Conservation (phyloP, 2,329 filamentous ascomycete species). For the Gliomastix tumulicola region DNA sequence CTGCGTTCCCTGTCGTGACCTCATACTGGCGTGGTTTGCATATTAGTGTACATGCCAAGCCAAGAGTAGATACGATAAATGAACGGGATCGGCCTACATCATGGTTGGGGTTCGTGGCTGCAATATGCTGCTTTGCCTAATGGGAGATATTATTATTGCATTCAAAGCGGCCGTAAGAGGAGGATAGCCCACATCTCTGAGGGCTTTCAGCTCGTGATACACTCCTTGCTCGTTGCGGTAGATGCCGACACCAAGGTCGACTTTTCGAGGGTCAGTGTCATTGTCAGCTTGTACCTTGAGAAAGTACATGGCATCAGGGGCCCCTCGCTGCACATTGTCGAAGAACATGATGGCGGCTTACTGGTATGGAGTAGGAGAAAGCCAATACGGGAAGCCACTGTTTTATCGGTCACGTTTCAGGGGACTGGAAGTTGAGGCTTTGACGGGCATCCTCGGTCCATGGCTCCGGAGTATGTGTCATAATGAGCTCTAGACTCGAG, state of each 20-base stretch:
- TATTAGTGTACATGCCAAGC: too few relatives aligned
- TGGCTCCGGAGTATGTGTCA: too few relatives aligned
- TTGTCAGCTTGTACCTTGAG: slow-evolving; percentile 21
- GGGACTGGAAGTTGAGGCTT: too few relatives aligned
- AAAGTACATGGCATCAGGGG: slow-evolving; percentile 20
- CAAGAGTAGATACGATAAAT: too few relatives aligned
- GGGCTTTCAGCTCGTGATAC: slow-evolving; percentile 19
- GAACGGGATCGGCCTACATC: slow-evolving; percentile 12
- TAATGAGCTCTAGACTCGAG: too few relatives aligned
- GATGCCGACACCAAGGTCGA: slow-evolving; percentile 27
- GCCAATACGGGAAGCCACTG: too few relatives aligned
- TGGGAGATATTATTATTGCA: too few relatives aligned
- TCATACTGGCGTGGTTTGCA: too few relatives aligned
- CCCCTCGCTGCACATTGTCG: slow-evolving; percentile 13
- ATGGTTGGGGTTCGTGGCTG: slow-evolving; percentile 12
- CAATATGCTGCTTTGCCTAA: slow-evolving; percentile 14
- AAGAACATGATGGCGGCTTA: slow-evolving; percentile 13
- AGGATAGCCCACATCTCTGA: slow-evolving; percentile 10
- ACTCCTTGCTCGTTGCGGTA: slow-evolving; percentile 22
- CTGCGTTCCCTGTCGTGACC: slow-evolving; percentile 20
- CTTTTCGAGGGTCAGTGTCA: slow-evolving; percentile 18
- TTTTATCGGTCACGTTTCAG: too few relatives aligned
- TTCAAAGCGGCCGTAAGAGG: too few relatives aligned
- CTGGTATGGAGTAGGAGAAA: too few relatives aligned
- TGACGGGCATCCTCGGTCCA: too few relatives aligned